Conservation (phyloP, 2,329 filamentous ascomycete genomes). For the Calonectria ilicicola region DNA sequence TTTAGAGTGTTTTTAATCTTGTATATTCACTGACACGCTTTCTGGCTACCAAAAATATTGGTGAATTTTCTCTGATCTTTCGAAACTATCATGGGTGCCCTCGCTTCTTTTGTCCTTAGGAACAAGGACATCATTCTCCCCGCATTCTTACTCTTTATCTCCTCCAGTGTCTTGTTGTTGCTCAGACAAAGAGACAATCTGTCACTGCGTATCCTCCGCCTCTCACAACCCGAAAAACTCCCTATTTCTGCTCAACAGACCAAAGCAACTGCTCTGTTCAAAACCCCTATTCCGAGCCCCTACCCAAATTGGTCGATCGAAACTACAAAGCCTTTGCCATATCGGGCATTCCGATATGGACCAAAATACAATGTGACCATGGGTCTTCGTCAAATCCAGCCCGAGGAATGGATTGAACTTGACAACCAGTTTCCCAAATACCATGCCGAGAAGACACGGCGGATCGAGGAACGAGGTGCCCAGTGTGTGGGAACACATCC, state of each 20-base stretch:
- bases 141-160: conserved; percentile 13
- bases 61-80: background rate
- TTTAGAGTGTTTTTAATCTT: background rate
- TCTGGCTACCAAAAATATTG: background rate
- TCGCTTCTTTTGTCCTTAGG: background rate
- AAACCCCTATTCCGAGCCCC: conserved; percentile 68
- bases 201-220: background rate
- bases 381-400: conserved; percentile 77
- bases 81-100: conserved; percentile 1
- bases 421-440: conserved; percentile 82
- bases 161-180: conserved; percentile 15
- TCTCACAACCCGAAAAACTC: background rate
- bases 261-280: conserved; percentile 56
- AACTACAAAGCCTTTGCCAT: conserved; percentile 78
- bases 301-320: conserved; percentile 78
- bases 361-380: conserved; percentile 83
- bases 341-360: conserved; percentile 82
- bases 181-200: background rate
- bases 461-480: conserved; percentile 73
- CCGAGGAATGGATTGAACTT: conserved; percentile 85
- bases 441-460: conserved; percentile 76
- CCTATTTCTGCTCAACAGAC: conserved; percentile 20
- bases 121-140: conserved; percentile 11
- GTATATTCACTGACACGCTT: background rate
- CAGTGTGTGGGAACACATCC: conserved; percentile 79